Base-by-base conservation (phyloP, 192 early-diverging fungal genomes). In the Umbelopsis ramanniana region DNA sequence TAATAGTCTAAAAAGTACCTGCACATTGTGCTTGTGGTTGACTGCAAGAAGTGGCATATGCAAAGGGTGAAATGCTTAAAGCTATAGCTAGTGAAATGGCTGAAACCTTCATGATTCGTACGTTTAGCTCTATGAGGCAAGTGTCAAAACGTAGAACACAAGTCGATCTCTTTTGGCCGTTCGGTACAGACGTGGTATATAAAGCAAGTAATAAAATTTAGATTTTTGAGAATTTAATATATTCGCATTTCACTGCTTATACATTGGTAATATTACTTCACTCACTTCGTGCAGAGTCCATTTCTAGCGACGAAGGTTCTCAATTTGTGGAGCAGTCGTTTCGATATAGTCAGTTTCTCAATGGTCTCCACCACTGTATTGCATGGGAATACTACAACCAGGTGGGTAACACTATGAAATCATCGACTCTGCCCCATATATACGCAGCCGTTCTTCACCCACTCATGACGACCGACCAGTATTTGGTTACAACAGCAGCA, bases 301-400 rank as follows among this genome's bases (percentile, higher is more conserved):
- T 50, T 50, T 21, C n/a, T 50, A 50, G 7, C 3, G 7, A 21
- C 15, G 48, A 50, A 17, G n/a, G 48, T n/a, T 21, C 48, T 21
- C 48, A 50, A 50, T 17, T 50, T 50, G 19, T 50, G 48, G 48
- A 50, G 48, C 15, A 15, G 19, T 2, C 48, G 15, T 50, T 17
- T 12, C n/a, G n/a, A n/a, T n/a, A n/a, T 50, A 50, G 48, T 50
- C 48, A 50, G 15, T 50, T 50, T 50, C n/a, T 50, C 48, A 50
- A 50, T 50, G 17, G 0, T 50, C 11, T 8, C 15, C 48, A 50
- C 48, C n/a, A n/a, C 48, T 17, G 17, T 6, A 43, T 12, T 43
- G 40, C 8, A 11, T 43, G 40, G 6, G 11, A 43, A 43, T 43
- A 0, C 40, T 43, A 7, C 6, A 11, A 43, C 40, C 40, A 29